Evolutionary conservation across 164 flowering plant species (phyloP).

Genomic region (Paratinospora sagittata): DNA sequence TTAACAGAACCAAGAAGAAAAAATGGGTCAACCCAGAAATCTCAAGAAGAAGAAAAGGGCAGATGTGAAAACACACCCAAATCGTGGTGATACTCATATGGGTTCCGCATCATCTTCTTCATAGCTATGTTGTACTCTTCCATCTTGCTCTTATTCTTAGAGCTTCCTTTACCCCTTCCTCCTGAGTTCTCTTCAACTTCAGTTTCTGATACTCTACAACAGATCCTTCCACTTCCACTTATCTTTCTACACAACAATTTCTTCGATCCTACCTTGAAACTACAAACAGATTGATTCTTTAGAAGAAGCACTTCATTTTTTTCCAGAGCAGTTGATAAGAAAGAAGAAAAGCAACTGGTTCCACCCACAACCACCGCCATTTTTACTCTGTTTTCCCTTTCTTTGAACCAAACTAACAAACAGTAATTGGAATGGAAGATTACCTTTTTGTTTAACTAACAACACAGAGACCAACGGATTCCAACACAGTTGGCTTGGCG

Average conservation of each 20-base stretch:
- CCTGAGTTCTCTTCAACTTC: conserved; percentile 30
- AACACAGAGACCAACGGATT: too few species aligned
- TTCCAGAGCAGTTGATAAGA: conserved; percentile 16
- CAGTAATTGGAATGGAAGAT: too few species aligned
- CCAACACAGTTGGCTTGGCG: too few species aligned
- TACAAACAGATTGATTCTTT: conserved; percentile 9
- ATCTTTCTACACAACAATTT: conserved; percentile 2
- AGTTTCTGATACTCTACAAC: conserved; percentile 29
- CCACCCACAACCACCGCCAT: neutral
- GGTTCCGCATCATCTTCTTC: conserved; percentile 94
- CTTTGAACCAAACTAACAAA: too few species aligned
- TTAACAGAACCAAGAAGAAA: neutral
- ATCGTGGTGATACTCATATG: conserved; percentile 91
- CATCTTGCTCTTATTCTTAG: conserved; percentile 35
- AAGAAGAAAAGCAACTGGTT: conserved; percentile 17
- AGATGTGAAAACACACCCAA: conserved; percentile 44
- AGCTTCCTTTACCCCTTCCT: conserved; percentile 10
- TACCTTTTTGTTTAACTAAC: too few species aligned
- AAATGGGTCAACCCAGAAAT: neutral
- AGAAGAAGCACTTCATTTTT: conserved; percentile 4
- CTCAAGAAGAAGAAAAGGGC: neutral
- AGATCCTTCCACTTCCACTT: conserved; percentile 22
- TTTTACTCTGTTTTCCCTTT: neutral
- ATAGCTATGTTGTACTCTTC: conserved; percentile 82
- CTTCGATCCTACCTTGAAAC: neutral